These are phyloP conservation scores for Saksenaea vasiformis DNA, from an alignment of 371 early-diverging fungal species.

Conservation along the genomic window DNA sequence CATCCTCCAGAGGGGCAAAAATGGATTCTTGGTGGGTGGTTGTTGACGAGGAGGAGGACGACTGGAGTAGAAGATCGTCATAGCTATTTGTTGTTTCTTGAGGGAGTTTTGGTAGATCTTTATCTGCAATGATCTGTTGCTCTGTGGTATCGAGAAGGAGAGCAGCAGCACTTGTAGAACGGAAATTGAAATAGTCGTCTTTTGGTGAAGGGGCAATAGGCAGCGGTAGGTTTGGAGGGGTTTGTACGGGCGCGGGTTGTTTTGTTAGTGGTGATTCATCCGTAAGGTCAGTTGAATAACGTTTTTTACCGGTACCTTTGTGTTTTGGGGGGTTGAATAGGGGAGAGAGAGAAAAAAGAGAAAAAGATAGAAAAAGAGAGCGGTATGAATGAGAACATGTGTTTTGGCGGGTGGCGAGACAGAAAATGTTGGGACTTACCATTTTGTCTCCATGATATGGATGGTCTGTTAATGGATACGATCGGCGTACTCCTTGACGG, in stretches of 20 bases:
- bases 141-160: conserved; percentile 6
- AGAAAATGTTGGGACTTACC: conserved; percentile 7
- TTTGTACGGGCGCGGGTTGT: background rate
- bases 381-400: background rate
- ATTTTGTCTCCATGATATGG: conserved; percentile 11
- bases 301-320: conserved; percentile 3
- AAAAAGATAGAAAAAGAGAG: background rate
- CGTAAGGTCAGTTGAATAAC: conserved; percentile 15
- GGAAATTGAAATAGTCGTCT: conserved; percentile 24
- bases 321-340: background rate
- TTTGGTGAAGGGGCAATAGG: conserved; percentile 4
- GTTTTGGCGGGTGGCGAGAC: background rate
- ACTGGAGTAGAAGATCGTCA: background rate
- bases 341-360: background rate
- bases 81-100: background rate
- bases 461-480: conserved; percentile 12
- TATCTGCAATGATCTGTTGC: background rate
- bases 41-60: background rate
- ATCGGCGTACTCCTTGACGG: conserved; percentile 28
- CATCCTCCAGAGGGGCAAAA: background rate
- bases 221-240: conserved; percentile 11
- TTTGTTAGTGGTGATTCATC: conserved; percentile 6
- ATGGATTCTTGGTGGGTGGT: background rate
- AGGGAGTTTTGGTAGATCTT: background rate
- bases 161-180: conserved; percentile 7